Base-by-base conservation (phyloP, 228 moss, liverwort and hornwort species). In the Sphagnum fallax region DNA sequence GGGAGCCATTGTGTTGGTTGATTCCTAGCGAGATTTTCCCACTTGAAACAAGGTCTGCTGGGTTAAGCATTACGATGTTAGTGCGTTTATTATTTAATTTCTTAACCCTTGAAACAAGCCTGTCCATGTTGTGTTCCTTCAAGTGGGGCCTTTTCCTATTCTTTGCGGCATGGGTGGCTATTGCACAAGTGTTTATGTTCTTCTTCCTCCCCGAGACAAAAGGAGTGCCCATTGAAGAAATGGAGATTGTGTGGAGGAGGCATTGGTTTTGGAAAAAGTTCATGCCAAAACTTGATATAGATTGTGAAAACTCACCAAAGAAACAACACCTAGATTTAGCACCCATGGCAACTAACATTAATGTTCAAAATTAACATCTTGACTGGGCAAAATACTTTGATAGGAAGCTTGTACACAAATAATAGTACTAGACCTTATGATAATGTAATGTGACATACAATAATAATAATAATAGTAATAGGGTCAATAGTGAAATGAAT, bases 21-120 rank as follows among this genome's bases (percentile, higher is more conserved):
- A 76, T 85, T 10, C 82, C 85, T 4, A 85, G 85, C 32, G 85
- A 85, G 64, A 85, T 85, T 51, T 85, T 61, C 52, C 74, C 86
- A n/a, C 72, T 86, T 0, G 75, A 86, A 11, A 82, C 81, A 6
- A 62, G 86, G 5, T 77, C 86, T 5, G 79, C 86, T 0, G 86
- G 82, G 6, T 82, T 82, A 58, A 77, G 79, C 66, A 15, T 82
- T 4, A 82, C 86, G 4, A 79, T 82, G 50, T 72, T 79, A 13
- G 65, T 69, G 5, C 79, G 82, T 64, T 77, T 82, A 13, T 15
- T 79, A 63, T 86, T 82, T 68, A 86, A 77, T 0, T 86, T 86
- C 59, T 16, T 77, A 8, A 71, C 82, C 55, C 82, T 79, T 8
- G 82, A 86, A 16, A 18, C 72, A 9, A 80, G 80, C 62, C 65